These are phyloP conservation scores for Annulohypoxylon bovei DNA, from an alignment of 495 filamentous ascomycete genomes.

Conservation along the genomic window DNA sequence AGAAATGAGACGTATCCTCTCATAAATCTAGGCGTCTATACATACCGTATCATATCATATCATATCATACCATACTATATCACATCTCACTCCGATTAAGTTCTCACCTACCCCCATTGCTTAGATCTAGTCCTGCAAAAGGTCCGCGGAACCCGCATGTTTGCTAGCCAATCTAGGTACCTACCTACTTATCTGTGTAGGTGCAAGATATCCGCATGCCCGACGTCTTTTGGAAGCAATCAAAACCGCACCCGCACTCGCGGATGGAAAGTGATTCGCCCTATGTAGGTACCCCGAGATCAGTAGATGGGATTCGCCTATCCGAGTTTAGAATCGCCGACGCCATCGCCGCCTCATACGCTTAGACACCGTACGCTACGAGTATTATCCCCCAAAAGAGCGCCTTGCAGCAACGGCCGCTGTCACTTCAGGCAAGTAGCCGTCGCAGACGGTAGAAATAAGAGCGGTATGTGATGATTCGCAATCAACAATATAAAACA, in stretches of 20 bases:
- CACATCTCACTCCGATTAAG: slow-evolving; percentile 17
- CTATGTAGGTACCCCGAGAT: slow-evolving; percentile 20
- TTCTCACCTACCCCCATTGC: slow-evolving; percentile 13
- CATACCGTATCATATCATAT: slow-evolving; percentile 4
- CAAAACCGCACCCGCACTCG: not conserved
- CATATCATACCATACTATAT: not conserved
- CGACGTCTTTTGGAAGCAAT: slow-evolving; percentile 3
- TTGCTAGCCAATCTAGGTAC: slow-evolving; percentile 11
- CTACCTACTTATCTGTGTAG: not conserved
- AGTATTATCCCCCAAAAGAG: slow-evolving; percentile 24
- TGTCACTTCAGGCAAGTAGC: slow-evolving; percentile 40
- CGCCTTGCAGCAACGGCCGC: slow-evolving; percentile 36
- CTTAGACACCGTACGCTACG: slow-evolving; percentile 6
- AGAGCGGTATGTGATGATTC: not conserved
- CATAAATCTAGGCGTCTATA: not conserved
- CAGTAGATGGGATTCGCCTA: slow-evolving; percentile 21
- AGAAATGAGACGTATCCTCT: not conserved
- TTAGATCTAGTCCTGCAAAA: not conserved
- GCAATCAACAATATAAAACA: not conserved
- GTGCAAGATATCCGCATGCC: slow-evolving; percentile 9
- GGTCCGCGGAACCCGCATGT: slow-evolving; percentile 1
- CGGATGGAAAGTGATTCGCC: slow-evolving; percentile 11
- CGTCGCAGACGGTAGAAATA: slow-evolving; percentile 15
- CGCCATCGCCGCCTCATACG: slow-evolving; percentile 19
- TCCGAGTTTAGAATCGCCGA: slow-evolving; percentile 22